Evolutionary conservation across 2,329 filamentous ascomycete genomes (phyloP).

Genomic region (Grosmannia serpens): DNA sequence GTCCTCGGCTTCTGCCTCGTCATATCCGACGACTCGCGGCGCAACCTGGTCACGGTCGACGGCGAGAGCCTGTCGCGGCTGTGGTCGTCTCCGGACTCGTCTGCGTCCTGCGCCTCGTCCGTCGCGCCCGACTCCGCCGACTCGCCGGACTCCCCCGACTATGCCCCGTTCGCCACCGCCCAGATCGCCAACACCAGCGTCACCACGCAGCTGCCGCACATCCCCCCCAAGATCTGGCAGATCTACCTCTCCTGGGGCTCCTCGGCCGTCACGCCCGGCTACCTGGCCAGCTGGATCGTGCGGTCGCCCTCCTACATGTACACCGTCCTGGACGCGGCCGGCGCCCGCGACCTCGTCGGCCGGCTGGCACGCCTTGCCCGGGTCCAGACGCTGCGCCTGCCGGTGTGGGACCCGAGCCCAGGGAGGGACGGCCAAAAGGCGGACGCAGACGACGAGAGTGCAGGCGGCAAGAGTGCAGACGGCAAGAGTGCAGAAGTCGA

Average conservation of each 20-base stretch:
- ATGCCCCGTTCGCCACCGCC: neutral
- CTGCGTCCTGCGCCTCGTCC: neutral
- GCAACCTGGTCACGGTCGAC: neutral
- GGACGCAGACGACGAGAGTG: neutral
- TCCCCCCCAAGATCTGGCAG: conserved; percentile 17
- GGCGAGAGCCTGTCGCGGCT: neutral
- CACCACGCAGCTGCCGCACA: conserved; percentile 9
- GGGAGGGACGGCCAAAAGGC: neutral
- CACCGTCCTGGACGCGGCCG: conserved; percentile 12
- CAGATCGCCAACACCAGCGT: neutral
- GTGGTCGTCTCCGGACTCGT: neutral
- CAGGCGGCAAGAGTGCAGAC: neutral
- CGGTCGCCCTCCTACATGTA: conserved; percentile 12
- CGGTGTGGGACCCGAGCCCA: neutral
- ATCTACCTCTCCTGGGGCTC: conserved; percentile 12
- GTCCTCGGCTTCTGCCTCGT: neutral
- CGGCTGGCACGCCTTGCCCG: conserved; percentile 11
- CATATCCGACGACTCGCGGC: neutral
- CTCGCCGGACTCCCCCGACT: neutral
- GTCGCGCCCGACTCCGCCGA: neutral
- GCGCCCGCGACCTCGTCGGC: conserved; percentile 9
- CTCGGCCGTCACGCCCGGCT: neutral
- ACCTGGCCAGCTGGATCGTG: conserved; percentile 11
- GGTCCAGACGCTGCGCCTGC: neutral
- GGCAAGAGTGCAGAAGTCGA: neutral